phyloP scores from a whole-genome alignment of 805 yeast species.

The Metschnikowia noctiluminum region DNA sequence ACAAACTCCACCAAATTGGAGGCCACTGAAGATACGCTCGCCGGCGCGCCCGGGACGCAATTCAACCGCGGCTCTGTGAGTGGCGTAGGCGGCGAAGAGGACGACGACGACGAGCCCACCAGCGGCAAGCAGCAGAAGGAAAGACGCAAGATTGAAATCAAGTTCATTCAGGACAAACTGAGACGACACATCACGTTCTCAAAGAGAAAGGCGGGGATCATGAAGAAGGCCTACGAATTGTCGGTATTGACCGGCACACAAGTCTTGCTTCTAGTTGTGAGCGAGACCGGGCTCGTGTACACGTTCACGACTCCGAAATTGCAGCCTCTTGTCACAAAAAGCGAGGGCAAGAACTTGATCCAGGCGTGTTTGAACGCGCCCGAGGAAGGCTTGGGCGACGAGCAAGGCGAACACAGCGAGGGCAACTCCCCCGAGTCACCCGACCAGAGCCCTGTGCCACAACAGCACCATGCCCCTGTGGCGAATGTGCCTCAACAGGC shows the following conservation, averaged over 20 bases:
- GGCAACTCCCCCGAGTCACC: slow-evolving; percentile 42
- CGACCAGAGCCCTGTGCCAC: slow-evolving; percentile 38
- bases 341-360: slow-evolving; percentile 94
- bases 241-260: slow-evolving; percentile 97
- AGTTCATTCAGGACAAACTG: slow-evolving; percentile 95
- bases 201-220: slow-evolving; percentile 97
- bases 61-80: slow-evolving; percentile 21
- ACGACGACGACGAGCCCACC: slow-evolving; percentile 48
- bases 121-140: slow-evolving; percentile 52
- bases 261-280: slow-evolving; percentile 87
- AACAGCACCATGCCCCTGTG: slow-evolving; percentile 22
- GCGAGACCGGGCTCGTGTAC: slow-evolving; percentile 97
- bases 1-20: slow-evolving; percentile 39
- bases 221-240: slow-evolving; percentile 99
- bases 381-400: slow-evolving; percentile 73
- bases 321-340: slow-evolving; percentile 95
- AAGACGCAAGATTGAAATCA: slow-evolving; percentile 89
- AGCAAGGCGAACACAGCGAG: slow-evolving; percentile 53
- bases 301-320: slow-evolving; percentile 98
- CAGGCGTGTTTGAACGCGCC: slow-evolving; percentile 98
- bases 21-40: slow-evolving; percentile 22
- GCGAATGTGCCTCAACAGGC: slow-evolving; percentile 22
- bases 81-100: slow-evolving; percentile 40
- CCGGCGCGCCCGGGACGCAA: slow-evolving; percentile 23
- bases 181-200: slow-evolving; percentile 97